A percentile compares a stretch with the other conserved stretches of the same genome.
Conservation (phyloP, 169 alveolate species). For the Cryptosporidium sp. region DNA sequence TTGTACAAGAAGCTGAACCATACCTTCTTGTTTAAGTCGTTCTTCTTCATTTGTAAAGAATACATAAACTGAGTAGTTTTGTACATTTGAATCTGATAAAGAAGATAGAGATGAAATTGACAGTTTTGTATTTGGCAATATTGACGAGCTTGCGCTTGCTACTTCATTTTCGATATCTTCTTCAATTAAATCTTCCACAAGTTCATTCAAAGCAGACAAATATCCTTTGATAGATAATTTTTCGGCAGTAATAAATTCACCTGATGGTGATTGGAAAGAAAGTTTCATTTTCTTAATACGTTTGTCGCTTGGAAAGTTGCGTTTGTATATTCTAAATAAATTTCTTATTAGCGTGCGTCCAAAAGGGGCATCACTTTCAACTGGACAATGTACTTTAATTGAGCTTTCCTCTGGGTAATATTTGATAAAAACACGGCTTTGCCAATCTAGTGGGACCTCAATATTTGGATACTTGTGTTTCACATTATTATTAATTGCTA, state of each 20-base stretch:
- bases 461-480: slow-evolving; percentile 22
- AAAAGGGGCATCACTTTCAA: slow-evolving; percentile 62
- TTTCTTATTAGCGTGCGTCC: slow-evolving; percentile 45
- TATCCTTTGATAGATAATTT: slow-evolving; percentile 38
- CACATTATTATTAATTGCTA: slow-evolving; percentile 36
- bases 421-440: slow-evolving; percentile 35
- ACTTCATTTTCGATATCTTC: neutral
- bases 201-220: slow-evolving; percentile 4
- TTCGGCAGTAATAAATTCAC: slow-evolving; percentile 31
- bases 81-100: slow-evolving; percentile 15
- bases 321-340: slow-evolving; percentile 23
- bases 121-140: neutral
- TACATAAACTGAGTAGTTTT: slow-evolving; percentile 12
- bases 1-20: slow-evolving; percentile 56
- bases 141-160: neutral
- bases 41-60: slow-evolving; percentile 52
- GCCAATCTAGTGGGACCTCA: slow-evolving; percentile 28
- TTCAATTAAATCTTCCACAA: slow-evolving; percentile 15
- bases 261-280: slow-evolving; percentile 45
- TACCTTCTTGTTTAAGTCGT: slow-evolving; percentile 39
- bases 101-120: slow-evolving; percentile 44
- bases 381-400: slow-evolving; percentile 55
- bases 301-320: slow-evolving; percentile 20
- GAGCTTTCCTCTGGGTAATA: slow-evolving; percentile 51
- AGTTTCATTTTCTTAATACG: slow-evolving; percentile 38